These are phyloP conservation scores for Dichotomopilus funicola DNA, from an alignment of 2,329 filamentous ascomycete species.

Conservation along the genomic window DNA sequence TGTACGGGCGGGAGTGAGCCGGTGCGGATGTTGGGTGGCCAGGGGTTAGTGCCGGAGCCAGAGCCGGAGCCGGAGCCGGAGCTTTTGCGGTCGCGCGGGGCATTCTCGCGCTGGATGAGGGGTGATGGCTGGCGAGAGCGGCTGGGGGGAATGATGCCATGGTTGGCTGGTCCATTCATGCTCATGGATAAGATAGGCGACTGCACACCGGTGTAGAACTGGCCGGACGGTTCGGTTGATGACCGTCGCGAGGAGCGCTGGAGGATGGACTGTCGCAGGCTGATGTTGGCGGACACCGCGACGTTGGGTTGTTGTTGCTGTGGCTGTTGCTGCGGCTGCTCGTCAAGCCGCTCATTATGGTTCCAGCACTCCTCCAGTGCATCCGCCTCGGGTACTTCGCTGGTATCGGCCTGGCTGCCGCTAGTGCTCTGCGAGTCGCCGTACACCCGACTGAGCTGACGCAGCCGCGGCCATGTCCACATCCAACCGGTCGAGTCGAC, in stretches of 20 bases:
- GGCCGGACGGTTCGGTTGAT: conserved; percentile 38
- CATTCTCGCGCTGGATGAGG: conserved; percentile 22
- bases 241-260: conserved; percentile 31
- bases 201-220: conserved; percentile 32
- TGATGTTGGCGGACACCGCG: conserved; percentile 36
- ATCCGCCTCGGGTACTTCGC: conserved; percentile 52
- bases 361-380: conserved; percentile 61
- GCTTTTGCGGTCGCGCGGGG: conserved; percentile 30
- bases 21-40: conserved; percentile 45
- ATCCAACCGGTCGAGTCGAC: conserved; percentile 53
- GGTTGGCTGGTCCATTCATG: conserved; percentile 20
- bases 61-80: conserved; percentile 22
- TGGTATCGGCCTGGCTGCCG: conserved; percentile 13
- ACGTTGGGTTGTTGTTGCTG: conserved; percentile 22
- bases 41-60: conserved; percentile 1
- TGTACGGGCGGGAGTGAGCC: conserved; percentile 43
- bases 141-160: conserved; percentile 26
- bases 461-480: conserved; percentile 68
- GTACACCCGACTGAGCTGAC: conserved; percentile 54
- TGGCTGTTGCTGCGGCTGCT: conserved; percentile 29
- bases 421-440: conserved; percentile 36
- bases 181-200: conserved; percentile 34
- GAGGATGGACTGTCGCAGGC: conserved; percentile 36
- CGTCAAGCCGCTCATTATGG: conserved; percentile 60
- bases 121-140: conserved; percentile 37